Percentiles rank a stretch among this genome's conserved stretches.
phyloP scores from a whole-genome alignment of 768 basidiomycete genomes.

The Rhodosporidiobolus sp. region DNA sequence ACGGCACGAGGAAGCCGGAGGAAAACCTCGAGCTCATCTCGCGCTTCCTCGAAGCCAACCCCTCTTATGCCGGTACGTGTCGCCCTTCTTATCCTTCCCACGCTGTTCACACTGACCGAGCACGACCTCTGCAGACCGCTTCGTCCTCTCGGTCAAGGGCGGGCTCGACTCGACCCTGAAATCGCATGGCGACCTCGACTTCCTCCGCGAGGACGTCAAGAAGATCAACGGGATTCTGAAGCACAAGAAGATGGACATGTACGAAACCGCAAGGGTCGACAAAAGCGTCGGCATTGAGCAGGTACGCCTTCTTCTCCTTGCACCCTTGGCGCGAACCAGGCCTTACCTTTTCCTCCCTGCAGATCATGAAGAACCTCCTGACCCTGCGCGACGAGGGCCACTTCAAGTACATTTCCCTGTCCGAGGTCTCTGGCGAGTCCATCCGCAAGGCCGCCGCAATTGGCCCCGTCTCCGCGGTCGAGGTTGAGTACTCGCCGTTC shows the following conservation, averaged over 20 bases:
- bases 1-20: constrained; percentile 52
- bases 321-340: no score
- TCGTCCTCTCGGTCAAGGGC: constrained; percentile 58
- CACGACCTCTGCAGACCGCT: constrained; percentile 46
- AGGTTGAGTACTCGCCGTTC: constrained; percentile 57
- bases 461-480: constrained; percentile 58
- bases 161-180: constrained; percentile 34
- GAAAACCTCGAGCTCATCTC: constrained; percentile 57
- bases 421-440: constrained; percentile 50
- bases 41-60: constrained; percentile 57
- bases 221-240: constrained; percentile 47
- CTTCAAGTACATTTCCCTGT: constrained; percentile 63
- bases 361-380: constrained; percentile 50
- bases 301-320: neutral
- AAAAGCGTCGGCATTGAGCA: constrained; percentile 18
- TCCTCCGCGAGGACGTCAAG: constrained; percentile 56
- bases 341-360: neutral
- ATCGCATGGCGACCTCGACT: constrained; percentile 47
- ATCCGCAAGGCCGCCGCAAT: constrained; percentile 51
- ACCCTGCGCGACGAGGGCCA: constrained; percentile 59
- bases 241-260: constrained; percentile 57
- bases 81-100: neutral
- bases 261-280: constrained; percentile 56
- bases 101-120: neutral
- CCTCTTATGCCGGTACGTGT: constrained; percentile 44